Evolutionary conservation across 2,329 filamentous ascomycete species (phyloP).

Genomic region (Ophiostoma novo-ulmi): DNA sequence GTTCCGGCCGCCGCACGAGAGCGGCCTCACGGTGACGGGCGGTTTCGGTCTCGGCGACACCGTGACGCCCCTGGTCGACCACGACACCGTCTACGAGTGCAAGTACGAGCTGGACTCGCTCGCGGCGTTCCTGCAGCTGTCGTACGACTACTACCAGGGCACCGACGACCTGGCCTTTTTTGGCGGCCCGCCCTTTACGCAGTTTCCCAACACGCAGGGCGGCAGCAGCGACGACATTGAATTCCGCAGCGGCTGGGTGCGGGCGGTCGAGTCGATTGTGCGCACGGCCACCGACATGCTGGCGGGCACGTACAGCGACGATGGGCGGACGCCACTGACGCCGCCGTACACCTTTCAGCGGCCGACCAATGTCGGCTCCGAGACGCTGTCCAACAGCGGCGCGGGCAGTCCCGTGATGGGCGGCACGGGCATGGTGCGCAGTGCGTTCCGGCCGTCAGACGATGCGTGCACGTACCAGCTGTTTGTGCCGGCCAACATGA

Average conservation of each 20-base stretch:
- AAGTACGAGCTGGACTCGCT: conserved; percentile 82
- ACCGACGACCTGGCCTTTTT: conserved; percentile 64
- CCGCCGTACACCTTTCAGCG: conserved; percentile 66
- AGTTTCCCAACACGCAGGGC: not conserved
- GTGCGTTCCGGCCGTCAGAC: conserved; percentile 73
- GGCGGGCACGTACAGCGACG: conserved; percentile 56
- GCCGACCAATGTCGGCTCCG: conserved; percentile 60
- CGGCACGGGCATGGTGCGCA: conserved; percentile 65
- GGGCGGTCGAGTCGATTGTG: conserved; percentile 60
- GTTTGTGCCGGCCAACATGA: conserved; percentile 73
- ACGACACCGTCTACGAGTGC: conserved; percentile 69
- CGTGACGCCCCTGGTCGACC: conserved; percentile 46
- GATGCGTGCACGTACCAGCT: conserved; percentile 73
- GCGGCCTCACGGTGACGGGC: conserved; percentile 36
- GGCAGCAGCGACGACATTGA: conserved; percentile 52
- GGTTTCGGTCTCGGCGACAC: conserved; percentile 25
- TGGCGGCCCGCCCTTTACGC: conserved; percentile 37
- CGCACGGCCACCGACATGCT: conserved; percentile 59
- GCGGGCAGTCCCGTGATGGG: conserved; percentile 66
- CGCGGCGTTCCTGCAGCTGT: conserved; percentile 67
- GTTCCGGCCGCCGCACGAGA: conserved; percentile 70
- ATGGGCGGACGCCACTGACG: conserved; percentile 47
- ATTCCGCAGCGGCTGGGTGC: conserved; percentile 58
- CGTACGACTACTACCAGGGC: conserved; percentile 64
- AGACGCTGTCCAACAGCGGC: conserved; percentile 64